Percentiles rank a stretch among this genome's conserved stretches.
Conservation (phyloP, 1,139 yeast species). For the Zygosaccharomyces sapae region DNA sequence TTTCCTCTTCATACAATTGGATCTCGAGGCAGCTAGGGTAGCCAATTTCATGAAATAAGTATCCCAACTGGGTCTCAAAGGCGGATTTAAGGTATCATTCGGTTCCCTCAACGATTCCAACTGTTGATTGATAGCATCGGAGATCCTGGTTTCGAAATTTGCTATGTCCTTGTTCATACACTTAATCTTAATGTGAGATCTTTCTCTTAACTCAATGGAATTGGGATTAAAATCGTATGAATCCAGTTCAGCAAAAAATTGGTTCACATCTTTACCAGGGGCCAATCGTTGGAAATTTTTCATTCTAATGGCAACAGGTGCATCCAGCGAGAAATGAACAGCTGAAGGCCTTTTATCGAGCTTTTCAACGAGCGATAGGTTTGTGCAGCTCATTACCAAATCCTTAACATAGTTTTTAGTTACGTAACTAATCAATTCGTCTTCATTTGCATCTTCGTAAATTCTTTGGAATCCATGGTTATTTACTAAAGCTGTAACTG, state of each 20-base stretch:
- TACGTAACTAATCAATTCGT: constrained; percentile 55
- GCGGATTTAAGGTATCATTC: constrained; percentile 35
- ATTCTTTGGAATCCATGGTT: constrained; percentile 26
- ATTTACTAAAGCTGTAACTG: constrained; percentile 20
- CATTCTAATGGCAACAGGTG: constrained; percentile 58
- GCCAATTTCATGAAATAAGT: constrained; percentile 91
- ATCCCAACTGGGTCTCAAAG: constrained; percentile 94
- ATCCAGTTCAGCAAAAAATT: constrained; percentile 18
- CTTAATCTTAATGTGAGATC: constrained; percentile 26
- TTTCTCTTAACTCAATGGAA: constrained; percentile 23
- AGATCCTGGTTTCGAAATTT: constrained; percentile 11
- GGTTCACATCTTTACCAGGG: constrained; percentile 8
- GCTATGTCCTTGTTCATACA: constrained; percentile 12
- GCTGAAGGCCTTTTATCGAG: constrained; percentile 79
- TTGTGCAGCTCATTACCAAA: constrained; percentile 54
- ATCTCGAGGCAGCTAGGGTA: constrained; percentile 83
- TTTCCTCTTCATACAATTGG: constrained; percentile 94
- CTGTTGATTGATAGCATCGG: constrained; percentile 15
- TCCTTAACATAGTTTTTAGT: constrained; percentile 66
- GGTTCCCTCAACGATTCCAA: constrained; percentile 16
- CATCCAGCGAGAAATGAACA: constrained; percentile 74
- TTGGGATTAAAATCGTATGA: constrained; percentile 20
- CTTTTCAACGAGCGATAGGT: constrained; percentile 43
- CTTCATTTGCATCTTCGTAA: constrained; percentile 38
- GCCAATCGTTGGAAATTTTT: constrained; percentile 40